A percentile compares a stretch with the other conserved stretches of the same genome.
These are phyloP conservation scores for Athelia sp. DNA, from an alignment of 1,284 basidiomycete species.

Conservation along the genomic window DNA sequence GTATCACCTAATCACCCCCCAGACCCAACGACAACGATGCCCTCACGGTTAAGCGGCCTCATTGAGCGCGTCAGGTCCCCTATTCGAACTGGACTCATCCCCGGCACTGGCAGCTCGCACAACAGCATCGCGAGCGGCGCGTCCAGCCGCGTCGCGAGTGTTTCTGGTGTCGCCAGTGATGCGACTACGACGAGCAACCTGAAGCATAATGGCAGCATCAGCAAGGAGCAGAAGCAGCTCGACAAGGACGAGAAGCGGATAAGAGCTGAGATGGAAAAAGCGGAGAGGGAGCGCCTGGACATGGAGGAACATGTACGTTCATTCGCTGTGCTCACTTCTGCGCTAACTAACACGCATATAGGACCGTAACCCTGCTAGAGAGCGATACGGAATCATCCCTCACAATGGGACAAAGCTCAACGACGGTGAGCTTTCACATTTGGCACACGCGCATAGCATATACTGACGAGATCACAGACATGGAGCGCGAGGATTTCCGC, in stretches of 20 bases:
- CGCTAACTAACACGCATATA: neutral
- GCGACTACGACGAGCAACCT: neutral
- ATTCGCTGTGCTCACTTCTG: neutral
- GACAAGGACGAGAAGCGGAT: conserved; percentile 1
- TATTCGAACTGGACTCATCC: neutral
- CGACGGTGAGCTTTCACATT: neutral
- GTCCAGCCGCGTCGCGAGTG: neutral
- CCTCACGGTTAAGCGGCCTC: neutral
- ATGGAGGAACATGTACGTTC: neutral
- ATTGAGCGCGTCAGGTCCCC: neutral
- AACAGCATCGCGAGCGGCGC: neutral
- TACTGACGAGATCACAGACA: too few relatives aligned
- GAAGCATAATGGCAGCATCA: too few relatives aligned
- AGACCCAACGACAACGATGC: neutral
- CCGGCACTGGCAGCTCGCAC: neutral
- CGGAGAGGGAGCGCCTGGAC: neutral
- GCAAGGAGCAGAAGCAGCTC: neutral
- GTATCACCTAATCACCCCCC: too few relatives aligned
- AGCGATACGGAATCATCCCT: neutral
- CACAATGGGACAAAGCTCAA: neutral
- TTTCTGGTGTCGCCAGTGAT: neutral
- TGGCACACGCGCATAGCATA: too few relatives aligned
- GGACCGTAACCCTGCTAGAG: neutral
- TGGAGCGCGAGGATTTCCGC: neutral
- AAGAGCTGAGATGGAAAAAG: neutral